Evolutionary conservation across 352 stramenopile genomes (phyloP).

Genomic region (Pythium utonaiense): DNA sequence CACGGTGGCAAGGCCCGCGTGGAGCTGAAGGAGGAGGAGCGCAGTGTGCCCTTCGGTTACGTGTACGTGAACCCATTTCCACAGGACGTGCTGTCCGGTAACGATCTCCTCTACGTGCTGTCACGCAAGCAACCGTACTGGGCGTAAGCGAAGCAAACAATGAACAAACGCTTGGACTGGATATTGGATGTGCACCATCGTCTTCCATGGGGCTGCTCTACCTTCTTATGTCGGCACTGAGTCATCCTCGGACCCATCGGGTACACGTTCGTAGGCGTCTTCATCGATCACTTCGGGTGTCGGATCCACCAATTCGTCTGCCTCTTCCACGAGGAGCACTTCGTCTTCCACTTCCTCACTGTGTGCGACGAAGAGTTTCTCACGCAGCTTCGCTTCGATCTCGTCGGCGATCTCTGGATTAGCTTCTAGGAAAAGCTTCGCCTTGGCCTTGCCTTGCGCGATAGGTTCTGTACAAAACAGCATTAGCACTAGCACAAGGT

Average conservation of each 20-base stretch:
- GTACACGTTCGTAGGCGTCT: slow-evolving; percentile 17
- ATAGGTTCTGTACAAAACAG: slow-evolving; percentile 59
- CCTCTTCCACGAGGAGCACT: slow-evolving; percentile 9
- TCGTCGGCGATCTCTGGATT: slow-evolving; percentile 67
- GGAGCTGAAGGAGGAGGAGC: slow-evolving; percentile 56
- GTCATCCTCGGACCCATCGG: slow-evolving; percentile 5
- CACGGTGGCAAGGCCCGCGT: slow-evolving; percentile 33
- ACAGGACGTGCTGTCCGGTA: slow-evolving; percentile 66
- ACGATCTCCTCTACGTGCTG: slow-evolving; percentile 84
- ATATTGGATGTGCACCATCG: not conserved
- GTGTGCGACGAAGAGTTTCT: slow-evolving; percentile 47
- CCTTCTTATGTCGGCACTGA: not conserved
- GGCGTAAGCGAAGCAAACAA: slow-evolving; percentile 19
- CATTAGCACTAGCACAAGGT: not conserved
- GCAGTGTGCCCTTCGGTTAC: slow-evolving; percentile 75
- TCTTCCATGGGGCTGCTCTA: not conserved
- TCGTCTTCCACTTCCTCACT: slow-evolving; percentile 14
- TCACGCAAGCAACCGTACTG: slow-evolving; percentile 78
- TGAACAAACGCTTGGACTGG: not conserved
- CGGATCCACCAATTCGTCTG: not conserved
- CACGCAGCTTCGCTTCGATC: slow-evolving; percentile 70
- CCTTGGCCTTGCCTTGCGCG: slow-evolving; percentile 78
- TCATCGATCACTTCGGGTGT: slow-evolving; percentile 1
- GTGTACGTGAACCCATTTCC: slow-evolving; percentile 83
- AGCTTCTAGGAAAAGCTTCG: slow-evolving; percentile 75